These are phyloP conservation scores for Austroboletus rostrupii DNA, from an alignment of 1,284 basidiomycete species.

Conservation along the genomic window DNA sequence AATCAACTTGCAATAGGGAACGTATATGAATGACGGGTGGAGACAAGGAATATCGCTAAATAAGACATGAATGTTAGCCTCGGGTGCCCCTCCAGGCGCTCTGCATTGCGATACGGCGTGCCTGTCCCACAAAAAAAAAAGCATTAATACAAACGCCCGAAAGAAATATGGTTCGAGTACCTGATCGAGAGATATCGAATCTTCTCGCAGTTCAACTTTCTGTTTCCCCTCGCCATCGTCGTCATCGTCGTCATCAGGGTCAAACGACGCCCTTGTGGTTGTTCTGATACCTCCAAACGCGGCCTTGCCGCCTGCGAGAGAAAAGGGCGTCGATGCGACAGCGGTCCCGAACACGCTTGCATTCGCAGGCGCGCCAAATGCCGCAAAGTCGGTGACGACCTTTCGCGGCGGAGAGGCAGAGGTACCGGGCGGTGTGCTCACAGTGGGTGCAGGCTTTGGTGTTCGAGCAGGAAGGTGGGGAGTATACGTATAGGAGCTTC, in stretches of 20 bases:
- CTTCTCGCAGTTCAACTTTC: conserved; percentile 70
- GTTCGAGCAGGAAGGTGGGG: conserved; percentile 51
- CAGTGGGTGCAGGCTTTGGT: conserved; percentile 33
- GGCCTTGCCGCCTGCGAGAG: conserved; percentile 73
- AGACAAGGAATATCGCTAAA: background rate
- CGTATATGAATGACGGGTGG: conserved; percentile 6
- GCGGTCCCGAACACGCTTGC: conserved; percentile 78
- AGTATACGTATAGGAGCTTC: conserved; percentile 41
- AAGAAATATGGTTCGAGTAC: conserved; percentile 38
- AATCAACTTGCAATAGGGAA: conserved; percentile 9
- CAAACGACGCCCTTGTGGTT: conserved; percentile 39
- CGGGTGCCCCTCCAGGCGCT: conserved; percentile 66
- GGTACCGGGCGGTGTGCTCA: conserved; percentile 32
- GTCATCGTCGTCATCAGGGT: conserved; percentile 64
- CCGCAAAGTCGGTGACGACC: conserved; percentile 84
- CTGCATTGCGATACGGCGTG: conserved; percentile 68
- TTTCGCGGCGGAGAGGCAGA: conserved; percentile 70
- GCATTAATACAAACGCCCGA: conserved; percentile 7
- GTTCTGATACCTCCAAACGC: conserved; percentile 71
- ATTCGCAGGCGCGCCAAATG: conserved; percentile 77
- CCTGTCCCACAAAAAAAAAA: conserved; percentile 35
- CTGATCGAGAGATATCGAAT: conserved; percentile 85
- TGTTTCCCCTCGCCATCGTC: conserved; percentile 64
- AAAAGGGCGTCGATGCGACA: conserved; percentile 74
- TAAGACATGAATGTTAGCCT: conserved; percentile 30